Evolutionary conservation across 2,329 filamentous ascomycete species (phyloP), one percentile per base, ranked within the genome.

Genomic region (Meredithiella fracta): DNA sequence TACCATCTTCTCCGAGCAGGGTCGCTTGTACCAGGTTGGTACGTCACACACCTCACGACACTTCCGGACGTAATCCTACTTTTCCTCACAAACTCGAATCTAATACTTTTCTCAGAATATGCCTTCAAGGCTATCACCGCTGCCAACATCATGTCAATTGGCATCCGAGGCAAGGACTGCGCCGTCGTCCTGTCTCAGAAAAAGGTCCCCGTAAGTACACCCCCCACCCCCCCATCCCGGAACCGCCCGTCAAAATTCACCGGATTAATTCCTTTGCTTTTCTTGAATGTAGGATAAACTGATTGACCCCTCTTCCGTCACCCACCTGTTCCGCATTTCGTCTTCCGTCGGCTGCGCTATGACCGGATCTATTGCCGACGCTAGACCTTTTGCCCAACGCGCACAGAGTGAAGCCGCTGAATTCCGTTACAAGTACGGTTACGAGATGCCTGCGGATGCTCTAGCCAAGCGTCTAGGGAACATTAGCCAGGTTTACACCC

Each of bases 101-200:
- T 22, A 44, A 44, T 20, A n/a, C 40, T n/a, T 8, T 8, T n/a
- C 25, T 64, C 68, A 97, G 92, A 98, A 79, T 98, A 98, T 91
- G 92, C 92, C 65, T 98, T 98, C 83, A 98, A 98, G 77, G 92
- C 92, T 59, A 98, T 98, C 73, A 98, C 92, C 64, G 91, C 92
- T 60, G 92, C 92, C 64, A 97, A 97, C 72, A 97, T 98, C 75
- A 98, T 94, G 77, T 92, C 92, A 60, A 80, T 98, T 69, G 92
- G 92, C 64, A 82, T 98, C 63, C 80, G 89, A 67, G 92, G 92
- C 71, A 98, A 98, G 78, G 81, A 92, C 73, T 97, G 91, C 66
- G 92, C 92, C 34, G 92, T 98, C 47, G 87, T 98, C 54, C 75
- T 98, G 68, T 97, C 92, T 60, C 92, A 98, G 74, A 98, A 98